Base-by-base conservation (phyloP, 1,284 basidiomycete species). In the Austroboletus novae-zelandiae region DNA sequence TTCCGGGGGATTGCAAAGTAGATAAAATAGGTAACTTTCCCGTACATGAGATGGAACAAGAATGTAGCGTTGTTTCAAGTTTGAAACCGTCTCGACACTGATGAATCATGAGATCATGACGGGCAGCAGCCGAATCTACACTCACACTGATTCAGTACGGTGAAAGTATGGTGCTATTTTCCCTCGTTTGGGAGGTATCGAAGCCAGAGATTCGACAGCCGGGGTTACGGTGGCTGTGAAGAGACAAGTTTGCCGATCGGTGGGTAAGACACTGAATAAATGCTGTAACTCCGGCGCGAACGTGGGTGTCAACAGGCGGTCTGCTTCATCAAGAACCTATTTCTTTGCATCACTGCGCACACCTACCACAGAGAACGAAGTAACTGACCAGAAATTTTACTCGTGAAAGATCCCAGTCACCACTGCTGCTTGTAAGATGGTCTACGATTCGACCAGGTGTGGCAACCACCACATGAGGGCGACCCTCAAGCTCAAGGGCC, bases 401-500 rank as follows among this genome's bases (percentile, higher is more conserved):
- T 57, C 92, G 75, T 3, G 86, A 84, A 8, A 99, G 72, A 65
- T 90, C 86, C 88, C 91, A 95, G 59, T 90, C 87, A 4, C 83
- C 86, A 34, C 77, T 80, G 47, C 84, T 87, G 57, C 89, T 94
- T 55, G 81, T 80, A 34, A 99, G 71, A 60, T 96, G 84, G 69
- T 99, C 97, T 3, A 95, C 93, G 11, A 99, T 83, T 11, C 97
- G 82, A 0, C 97, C 97, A 2, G 97, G 97, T 0, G 97, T 99
- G 7, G 96, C 97, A 37, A 99, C 87, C 17, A 99, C 86, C 39
- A 99, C 80, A 66, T 99, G 97, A 0, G 97, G 97, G 30, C 91
- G 80, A 57, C 84, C 80, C 4, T 80, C 79, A 6, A 99, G 81
- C 64, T 96, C 93, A 30, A 92, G 76, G 0, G 96, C 92, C 68